Evolutionary conservation across 495 filamentous ascomycete species (phyloP).

Genomic region (Elasticomyces elasticus): DNA sequence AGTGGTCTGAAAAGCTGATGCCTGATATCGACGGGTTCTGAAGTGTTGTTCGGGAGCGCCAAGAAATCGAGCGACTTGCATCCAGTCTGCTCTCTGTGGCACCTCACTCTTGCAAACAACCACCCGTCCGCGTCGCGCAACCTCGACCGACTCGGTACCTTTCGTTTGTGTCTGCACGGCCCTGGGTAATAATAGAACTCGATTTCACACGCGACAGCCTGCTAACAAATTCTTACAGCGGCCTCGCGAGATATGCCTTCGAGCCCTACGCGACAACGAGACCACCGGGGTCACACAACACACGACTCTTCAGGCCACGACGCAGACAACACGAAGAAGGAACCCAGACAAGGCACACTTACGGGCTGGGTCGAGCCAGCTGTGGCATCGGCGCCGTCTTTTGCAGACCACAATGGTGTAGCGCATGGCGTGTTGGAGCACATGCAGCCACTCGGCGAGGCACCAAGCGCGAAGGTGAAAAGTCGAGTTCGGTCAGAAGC

Average conservation of each 20-base stretch:
- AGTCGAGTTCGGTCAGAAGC: slow-evolving; percentile 29
- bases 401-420: slow-evolving; percentile 51
- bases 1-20: too few species aligned
- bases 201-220: not conserved
- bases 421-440: slow-evolving; percentile 55
- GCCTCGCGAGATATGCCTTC: slow-evolving; percentile 4
- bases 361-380: slow-evolving; percentile 59
- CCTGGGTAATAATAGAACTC: slow-evolving; percentile 4
- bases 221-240: slow-evolving; percentile 14
- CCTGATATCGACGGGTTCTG: too few species aligned
- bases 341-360: not conserved
- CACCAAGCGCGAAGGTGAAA: slow-evolving; percentile 45
- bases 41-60: too few species aligned
- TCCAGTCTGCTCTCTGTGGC: too few species aligned
- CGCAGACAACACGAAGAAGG: slow-evolving; percentile 28
- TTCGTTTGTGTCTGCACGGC: too few species aligned
- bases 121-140: too few species aligned
- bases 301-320: not conserved
- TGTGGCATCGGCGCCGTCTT: slow-evolving; percentile 55
- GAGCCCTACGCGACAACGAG: slow-evolving; percentile 5
- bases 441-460: slow-evolving; percentile 59
- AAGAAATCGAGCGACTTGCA: too few species aligned
- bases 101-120: too few species aligned
- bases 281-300: not conserved
- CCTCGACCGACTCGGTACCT: too few species aligned